phyloP scores from a whole-genome alignment of 2,329 filamentous ascomycete species.

The Calonectria hongkongensis region DNA sequence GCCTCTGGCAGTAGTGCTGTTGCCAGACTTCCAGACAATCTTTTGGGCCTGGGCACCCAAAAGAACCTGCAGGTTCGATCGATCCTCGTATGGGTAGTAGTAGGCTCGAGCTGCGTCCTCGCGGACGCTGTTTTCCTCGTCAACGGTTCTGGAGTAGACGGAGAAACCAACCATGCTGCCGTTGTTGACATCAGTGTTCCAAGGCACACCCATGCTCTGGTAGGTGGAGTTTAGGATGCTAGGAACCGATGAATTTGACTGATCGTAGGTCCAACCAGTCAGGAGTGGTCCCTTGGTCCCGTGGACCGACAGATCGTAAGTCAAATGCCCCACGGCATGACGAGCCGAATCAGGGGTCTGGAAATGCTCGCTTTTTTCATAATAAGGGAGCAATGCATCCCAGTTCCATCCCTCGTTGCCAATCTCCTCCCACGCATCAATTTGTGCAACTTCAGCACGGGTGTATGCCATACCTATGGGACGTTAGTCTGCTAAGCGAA shows the following conservation, averaged over 20 bases:
- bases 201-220: constrained; percentile 8
- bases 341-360: not conserved
- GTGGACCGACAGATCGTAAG: not conserved
- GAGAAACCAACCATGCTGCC: constrained; percentile 15
- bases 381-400: constrained; percentile 6
- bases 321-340: not conserved
- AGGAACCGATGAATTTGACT: not conserved
- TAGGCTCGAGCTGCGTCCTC: constrained; percentile 17
- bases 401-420: constrained; percentile 19
- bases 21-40: constrained; percentile 1
- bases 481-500: not conserved
- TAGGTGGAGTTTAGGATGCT: constrained; percentile 1
- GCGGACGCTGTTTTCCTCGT: constrained; percentile 1
- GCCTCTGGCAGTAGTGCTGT: not conserved
- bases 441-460: constrained; percentile 4
- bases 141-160: not conserved
- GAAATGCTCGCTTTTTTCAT: constrained; percentile 12
- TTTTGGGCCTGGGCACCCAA: not conserved
- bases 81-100: constrained; percentile 15
- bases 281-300: not conserved
- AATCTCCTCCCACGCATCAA: constrained; percentile 9
- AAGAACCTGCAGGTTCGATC: constrained; percentile 5
- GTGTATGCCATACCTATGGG: not conserved
- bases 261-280: not conserved
- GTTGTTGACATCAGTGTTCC: constrained; percentile 8